These are phyloP conservation scores for Boletus rubropictus DNA, from an alignment of 768 basidiomycete species.

Conservation along the genomic window DNA sequence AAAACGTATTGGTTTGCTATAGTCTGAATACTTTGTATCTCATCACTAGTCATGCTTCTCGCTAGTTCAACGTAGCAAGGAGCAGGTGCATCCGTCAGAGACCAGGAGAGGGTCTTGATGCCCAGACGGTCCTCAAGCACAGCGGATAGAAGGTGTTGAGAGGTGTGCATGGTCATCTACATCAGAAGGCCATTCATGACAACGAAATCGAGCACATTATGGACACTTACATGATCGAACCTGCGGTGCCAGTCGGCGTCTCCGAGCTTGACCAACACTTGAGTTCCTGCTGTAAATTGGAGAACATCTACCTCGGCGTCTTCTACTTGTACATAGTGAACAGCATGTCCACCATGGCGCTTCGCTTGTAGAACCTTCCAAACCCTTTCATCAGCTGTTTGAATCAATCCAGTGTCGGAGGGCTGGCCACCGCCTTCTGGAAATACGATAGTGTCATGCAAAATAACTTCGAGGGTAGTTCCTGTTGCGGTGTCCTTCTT, in stretches of 20 bases:
- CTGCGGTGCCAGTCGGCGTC: conserved; percentile 58
- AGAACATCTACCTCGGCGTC: conserved; percentile 38
- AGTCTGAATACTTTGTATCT: conserved; percentile 55
- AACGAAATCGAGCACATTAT: neutral
- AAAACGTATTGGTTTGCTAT: conserved; percentile 64
- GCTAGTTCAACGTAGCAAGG: conserved; percentile 77
- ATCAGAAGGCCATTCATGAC: neutral
- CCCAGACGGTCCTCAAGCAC: conserved; percentile 60
- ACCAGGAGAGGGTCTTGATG: conserved; percentile 76
- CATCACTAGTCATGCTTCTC: conserved; percentile 56
- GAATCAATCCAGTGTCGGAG: conserved; percentile 61
- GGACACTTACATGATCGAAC: conserved; percentile 60
- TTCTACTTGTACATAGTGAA: conserved; percentile 58
- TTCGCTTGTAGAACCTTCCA: conserved; percentile 65
- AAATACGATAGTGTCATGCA: conserved; percentile 76
- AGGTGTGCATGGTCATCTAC: conserved; percentile 81
- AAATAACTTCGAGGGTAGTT: conserved; percentile 54
- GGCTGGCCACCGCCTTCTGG: conserved; percentile 84
- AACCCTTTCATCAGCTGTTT: conserved; percentile 36
- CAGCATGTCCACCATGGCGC: conserved; percentile 65
- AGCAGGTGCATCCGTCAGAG: conserved; percentile 59
- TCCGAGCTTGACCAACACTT: conserved; percentile 50
- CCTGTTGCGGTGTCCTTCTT: conserved; percentile 49
- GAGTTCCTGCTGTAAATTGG: conserved; percentile 46
- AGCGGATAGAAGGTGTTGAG: conserved; percentile 78